Percentiles rank a stretch among this genome's conserved stretches.
Evolutionary conservation across 768 basidiomycete genomes (phyloP).

Genomic region (Hericium alpestre): DNA sequence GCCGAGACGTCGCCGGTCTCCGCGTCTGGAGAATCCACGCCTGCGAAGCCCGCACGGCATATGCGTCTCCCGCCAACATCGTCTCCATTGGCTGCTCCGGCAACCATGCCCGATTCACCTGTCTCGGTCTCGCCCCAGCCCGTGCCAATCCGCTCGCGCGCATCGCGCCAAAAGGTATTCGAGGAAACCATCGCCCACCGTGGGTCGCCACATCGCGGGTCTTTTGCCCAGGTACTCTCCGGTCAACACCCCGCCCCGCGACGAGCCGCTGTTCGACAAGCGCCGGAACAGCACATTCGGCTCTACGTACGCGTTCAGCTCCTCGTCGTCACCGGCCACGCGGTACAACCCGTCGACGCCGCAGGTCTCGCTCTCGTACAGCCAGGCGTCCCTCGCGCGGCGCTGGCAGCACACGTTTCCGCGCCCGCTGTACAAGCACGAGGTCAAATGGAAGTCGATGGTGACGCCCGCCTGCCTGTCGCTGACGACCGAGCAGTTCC

Average conservation of each 20-base stretch:
- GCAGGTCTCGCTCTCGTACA: conserved; percentile 42
- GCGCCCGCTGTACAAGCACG: conserved; percentile 60
- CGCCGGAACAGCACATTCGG: conserved; percentile 44
- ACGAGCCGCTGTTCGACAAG: conserved; percentile 40
- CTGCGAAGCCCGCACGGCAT: conserved; percentile 5
- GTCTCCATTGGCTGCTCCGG: not conserved
- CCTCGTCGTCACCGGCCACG: conserved; percentile 36
- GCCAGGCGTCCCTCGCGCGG: conserved; percentile 66
- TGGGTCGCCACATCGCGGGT: conserved; percentile 32
- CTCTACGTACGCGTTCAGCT: conserved; percentile 23
- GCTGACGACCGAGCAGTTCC: conserved; percentile 83
- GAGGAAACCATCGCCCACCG: conserved; percentile 32
- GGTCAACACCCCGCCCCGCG: conserved; percentile 57
- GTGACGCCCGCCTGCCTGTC: conserved; percentile 82
- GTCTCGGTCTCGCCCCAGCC: conserved; percentile 30
- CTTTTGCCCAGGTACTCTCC: conserved; percentile 37
- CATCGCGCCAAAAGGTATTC: conserved; percentile 38
- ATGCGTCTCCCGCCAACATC: not conserved
- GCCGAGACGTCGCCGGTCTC: conserved; percentile 50
- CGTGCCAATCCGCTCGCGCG: conserved; percentile 24
- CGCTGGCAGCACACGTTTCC: conserved; percentile 88
- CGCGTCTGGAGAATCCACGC: conserved; percentile 32
- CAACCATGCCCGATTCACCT: not conserved
- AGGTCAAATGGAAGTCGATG: conserved; percentile 87
- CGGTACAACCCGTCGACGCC: conserved; percentile 57